phyloP scores from a whole-genome alignment of 768 basidiomycete genomes.

The Kwoniella pini region DNA sequence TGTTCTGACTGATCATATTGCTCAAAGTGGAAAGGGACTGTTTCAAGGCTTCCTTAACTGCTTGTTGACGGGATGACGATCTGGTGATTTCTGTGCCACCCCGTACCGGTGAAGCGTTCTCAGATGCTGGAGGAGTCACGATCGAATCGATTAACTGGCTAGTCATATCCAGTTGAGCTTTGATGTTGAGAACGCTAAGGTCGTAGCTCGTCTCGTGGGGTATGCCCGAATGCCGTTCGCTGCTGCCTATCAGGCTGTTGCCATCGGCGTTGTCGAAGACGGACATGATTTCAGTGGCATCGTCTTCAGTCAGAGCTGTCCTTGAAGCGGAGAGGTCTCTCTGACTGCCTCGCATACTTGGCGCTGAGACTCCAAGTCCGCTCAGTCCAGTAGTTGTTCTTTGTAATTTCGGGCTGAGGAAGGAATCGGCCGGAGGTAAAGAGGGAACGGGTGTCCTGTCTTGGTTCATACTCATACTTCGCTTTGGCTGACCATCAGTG shows the following conservation, averaged over 20 bases:
- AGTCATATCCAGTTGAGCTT: conserved; percentile 75
- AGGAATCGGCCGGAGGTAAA: conserved; percentile 36
- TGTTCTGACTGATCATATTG: conserved; percentile 66
- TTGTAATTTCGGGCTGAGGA: conserved; percentile 35
- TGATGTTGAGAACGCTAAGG: conserved; percentile 51
- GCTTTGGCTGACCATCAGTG: background rate
- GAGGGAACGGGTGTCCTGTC: conserved; percentile 6
- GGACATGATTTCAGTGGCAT: conserved; percentile 31
- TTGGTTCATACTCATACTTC: conserved; percentile 19
- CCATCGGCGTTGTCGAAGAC: conserved; percentile 40
- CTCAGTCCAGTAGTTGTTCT: conserved; percentile 38
- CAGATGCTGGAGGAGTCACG: conserved; percentile 26
- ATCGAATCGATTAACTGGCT: conserved; percentile 65
- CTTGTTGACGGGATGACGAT: conserved; percentile 56
- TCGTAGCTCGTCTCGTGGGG: conserved; percentile 47
- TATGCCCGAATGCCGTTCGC: conserved; percentile 24
- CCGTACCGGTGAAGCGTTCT: conserved; percentile 1
- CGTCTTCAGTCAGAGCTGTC: conserved; percentile 22
- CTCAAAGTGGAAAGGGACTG: conserved; percentile 63
- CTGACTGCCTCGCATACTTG: background rate
- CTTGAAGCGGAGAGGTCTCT: conserved; percentile 17
- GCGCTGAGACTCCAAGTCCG: conserved; percentile 17
- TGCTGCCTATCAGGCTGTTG: conserved; percentile 26
- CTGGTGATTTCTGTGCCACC: conserved; percentile 22
- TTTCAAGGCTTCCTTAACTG: conserved; percentile 61